A percentile compares a stretch with the other conserved stretches of the same genome.
Evolutionary conservation across 306 rosid genomes (phyloP).

Genomic region (Vigna mungo): DNA sequence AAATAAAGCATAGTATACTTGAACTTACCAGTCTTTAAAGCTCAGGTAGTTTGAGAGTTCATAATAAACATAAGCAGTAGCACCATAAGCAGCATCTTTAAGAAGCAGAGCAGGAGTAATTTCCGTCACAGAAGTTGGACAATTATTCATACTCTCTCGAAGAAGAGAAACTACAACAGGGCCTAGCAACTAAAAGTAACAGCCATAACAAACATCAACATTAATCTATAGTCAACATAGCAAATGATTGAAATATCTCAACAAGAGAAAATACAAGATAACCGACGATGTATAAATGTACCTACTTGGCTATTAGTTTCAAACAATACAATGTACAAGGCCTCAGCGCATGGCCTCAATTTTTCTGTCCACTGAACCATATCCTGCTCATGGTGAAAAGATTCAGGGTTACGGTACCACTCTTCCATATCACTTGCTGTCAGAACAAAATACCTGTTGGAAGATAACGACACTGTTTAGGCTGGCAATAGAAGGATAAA

Average conservation of each 20-base stretch:
- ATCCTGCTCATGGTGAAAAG: constrained; percentile 98
- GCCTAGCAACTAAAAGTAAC: constrained; percentile 75
- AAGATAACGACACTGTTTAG: constrained; percentile 40
- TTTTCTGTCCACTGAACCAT: constrained; percentile 99
- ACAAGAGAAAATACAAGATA: constrained; percentile 37
- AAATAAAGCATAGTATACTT: constrained; percentile 35
- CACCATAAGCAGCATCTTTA: constrained; percentile 98
- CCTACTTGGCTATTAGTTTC: constrained; percentile 93
- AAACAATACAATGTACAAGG: constrained; percentile 88
- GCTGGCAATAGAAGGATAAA: constrained; percentile 30
- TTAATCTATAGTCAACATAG: constrained; percentile 26
- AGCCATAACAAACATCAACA: constrained; percentile 42
- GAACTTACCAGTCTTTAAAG: constrained; percentile 85
- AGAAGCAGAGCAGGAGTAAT: constrained; percentile 89
- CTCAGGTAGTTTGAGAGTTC: constrained; percentile 94
- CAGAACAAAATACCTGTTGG: constrained; percentile 89
- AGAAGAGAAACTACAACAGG: constrained; percentile 96
- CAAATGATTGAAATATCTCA: constrained; percentile 38
- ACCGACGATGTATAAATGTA: constrained; percentile 38
- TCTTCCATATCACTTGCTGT: constrained; percentile 88
- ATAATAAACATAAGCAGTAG: constrained; percentile 97
- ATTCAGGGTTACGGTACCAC: constrained; percentile 86
- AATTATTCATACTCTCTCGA: constrained; percentile 86
- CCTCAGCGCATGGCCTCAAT: constrained; percentile 98
- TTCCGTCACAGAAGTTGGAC: constrained; percentile 81